Evolutionary conservation across 768 basidiomycete genomes (phyloP).

Genomic region (Rossbeevera mucosa): DNA sequence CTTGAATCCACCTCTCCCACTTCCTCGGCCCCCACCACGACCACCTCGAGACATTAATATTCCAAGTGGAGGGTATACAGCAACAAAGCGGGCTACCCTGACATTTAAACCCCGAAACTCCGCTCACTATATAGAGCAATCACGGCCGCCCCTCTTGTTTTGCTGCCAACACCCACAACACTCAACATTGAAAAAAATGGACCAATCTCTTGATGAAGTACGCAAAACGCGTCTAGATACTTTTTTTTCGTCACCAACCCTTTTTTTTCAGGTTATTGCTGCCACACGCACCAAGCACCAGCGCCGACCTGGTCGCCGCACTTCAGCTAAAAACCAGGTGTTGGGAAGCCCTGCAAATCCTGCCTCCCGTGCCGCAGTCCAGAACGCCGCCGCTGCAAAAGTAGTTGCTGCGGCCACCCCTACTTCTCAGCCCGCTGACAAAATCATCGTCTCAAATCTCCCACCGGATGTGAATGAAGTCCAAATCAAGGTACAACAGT

Average conservation of each 20-base stretch:
- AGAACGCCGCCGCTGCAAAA: constrained; percentile 39
- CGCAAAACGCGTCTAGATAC: constrained; percentile 21
- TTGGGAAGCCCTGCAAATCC: constrained; percentile 55
- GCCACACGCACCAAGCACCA: constrained; percentile 43
- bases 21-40: constrained; percentile 45
- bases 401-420: constrained; percentile 39
- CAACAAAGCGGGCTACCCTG: background rate
- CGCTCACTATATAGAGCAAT: constrained; percentile 21
- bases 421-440: constrained; percentile 52
- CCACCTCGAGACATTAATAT: constrained; percentile 54
- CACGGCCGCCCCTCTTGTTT: constrained; percentile 20
- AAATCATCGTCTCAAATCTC: constrained; percentile 95
- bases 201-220: constrained; percentile 83
- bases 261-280: constrained; percentile 56
- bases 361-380: constrained; percentile 48
- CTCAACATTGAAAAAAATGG: constrained; percentile 48
- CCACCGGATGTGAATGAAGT: constrained; percentile 89
- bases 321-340: constrained; percentile 51
- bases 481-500: constrained; percentile 75
- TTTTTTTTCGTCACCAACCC: constrained; percentile 9
- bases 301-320: constrained; percentile 39
- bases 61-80: constrained; percentile 1
- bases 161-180: constrained; percentile 19
- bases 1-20: constrained; percentile 60
- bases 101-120: constrained; percentile 25